Evolutionary conservation across 2,329 filamentous ascomycete species (phyloP).

Genomic region (Tolypocladium ophioglossoides): DNA sequence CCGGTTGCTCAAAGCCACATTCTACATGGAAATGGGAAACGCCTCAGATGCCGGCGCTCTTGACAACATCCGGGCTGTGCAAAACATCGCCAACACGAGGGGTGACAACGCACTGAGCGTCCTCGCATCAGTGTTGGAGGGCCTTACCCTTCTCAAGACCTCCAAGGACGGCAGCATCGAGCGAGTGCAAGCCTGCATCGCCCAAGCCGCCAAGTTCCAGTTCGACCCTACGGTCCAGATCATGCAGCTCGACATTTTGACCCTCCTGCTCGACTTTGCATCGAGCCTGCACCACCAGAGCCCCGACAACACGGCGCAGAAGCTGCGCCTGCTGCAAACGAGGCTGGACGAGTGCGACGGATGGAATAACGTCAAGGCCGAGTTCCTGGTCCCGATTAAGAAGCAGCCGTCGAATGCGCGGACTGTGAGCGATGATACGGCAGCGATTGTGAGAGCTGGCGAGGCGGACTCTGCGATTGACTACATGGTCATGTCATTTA

Average conservation of each 20-base stretch:
- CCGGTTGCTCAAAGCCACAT: slow-evolving; percentile 59
- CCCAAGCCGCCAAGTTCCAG: slow-evolving; percentile 63
- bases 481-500: slow-evolving; percentile 48
- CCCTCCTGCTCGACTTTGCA: slow-evolving; percentile 58
- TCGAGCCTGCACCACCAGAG: slow-evolving; percentile 57
- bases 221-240: slow-evolving; percentile 52
- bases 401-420: slow-evolving; percentile 35
- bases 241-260: slow-evolving; percentile 55
- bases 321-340: slow-evolving; percentile 51
- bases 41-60: slow-evolving; percentile 53
- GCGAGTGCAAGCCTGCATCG: slow-evolving; percentile 61
- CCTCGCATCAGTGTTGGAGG: slow-evolving; percentile 57
- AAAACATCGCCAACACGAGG: slow-evolving; percentile 45
- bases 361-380: slow-evolving; percentile 35
- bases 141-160: slow-evolving; percentile 55
- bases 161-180: slow-evolving; percentile 56
- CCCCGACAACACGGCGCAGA: slow-evolving; percentile 44
- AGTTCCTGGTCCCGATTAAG: slow-evolving; percentile 45
- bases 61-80: slow-evolving; percentile 58
- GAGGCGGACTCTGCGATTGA: slow-evolving; percentile 34
- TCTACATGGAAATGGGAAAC: slow-evolving; percentile 52
- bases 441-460: slow-evolving; percentile 40
- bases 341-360: slow-evolving; percentile 47
- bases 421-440: slow-evolving; percentile 47
- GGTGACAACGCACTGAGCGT: slow-evolving; percentile 56